Conservation (phyloP, 345 rosid genomes). For the Excoecaria agallocha region DNA sequence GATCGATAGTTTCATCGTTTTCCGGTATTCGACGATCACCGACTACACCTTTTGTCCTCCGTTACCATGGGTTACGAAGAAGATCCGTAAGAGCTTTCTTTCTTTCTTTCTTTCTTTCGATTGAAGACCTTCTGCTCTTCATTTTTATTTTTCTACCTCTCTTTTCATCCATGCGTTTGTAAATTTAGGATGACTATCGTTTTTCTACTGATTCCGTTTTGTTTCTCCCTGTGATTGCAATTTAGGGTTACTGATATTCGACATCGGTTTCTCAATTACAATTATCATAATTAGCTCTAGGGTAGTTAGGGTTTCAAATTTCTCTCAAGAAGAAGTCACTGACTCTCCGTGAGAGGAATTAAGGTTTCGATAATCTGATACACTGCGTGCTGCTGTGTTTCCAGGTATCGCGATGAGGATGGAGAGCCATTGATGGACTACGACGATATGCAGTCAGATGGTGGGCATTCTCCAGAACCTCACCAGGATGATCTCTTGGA, state of each 20-base stretch:
- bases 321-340: not conserved
- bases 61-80: constrained; percentile 62
- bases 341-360: not conserved
- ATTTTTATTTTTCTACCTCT: not conserved
- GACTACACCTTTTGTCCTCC: not conserved
- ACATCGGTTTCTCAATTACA: not conserved
- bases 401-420: constrained; percentile 84
- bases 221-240: not conserved
- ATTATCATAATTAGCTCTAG: not conserved
- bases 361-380: not conserved
- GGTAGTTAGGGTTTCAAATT: not conserved
- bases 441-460: constrained; percentile 67
- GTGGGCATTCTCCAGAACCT: constrained; percentile 55
- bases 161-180: not conserved
- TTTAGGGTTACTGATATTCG: constrained; percentile 3
- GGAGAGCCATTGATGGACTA: constrained; percentile 96
- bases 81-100: constrained; percentile 55
- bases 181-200: not conserved
- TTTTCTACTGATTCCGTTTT: not conserved
- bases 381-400: not conserved
- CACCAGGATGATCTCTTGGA: constrained; percentile 45
- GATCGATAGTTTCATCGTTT: not conserved
- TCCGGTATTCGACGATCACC: not conserved
- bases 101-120: not conserved
- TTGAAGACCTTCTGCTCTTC: not conserved